Evolutionary conservation across 2,329 filamentous ascomycete genomes (phyloP).

Genomic region (Phyllosticta citriasiana): DNA sequence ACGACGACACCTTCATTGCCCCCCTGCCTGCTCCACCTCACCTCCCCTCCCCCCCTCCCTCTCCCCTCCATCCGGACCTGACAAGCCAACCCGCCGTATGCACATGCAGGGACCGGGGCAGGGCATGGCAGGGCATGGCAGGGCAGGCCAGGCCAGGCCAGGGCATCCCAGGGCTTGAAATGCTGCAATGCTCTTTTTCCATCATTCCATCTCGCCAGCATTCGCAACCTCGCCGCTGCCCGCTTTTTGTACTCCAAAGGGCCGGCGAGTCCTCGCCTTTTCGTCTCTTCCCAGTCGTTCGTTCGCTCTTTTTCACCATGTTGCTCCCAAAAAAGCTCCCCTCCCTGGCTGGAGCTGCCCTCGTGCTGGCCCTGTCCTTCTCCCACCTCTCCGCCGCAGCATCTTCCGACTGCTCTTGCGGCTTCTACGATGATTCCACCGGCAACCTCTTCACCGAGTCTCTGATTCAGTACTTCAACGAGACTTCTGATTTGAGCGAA

Average conservation of each 20-base stretch:
- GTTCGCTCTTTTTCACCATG: neutral
- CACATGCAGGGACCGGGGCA: neutral
- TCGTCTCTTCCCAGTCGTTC: constrained; percentile 3
- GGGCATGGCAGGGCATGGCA: neutral
- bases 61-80: neutral
- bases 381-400: neutral
- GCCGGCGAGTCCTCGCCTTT: constrained; percentile 8
- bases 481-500: constrained; percentile 29
- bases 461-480: constrained; percentile 43
- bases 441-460: constrained; percentile 36
- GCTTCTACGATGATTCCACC: constrained; percentile 33
- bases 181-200: constrained; percentile 3
- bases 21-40: neutral
- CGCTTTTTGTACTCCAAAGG: constrained; percentile 4
- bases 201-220: neutral
- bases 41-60: neutral
- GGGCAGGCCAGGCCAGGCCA: too few relatives aligned
- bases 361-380: constrained; percentile 4
- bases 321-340: neutral
- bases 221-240: constrained; percentile 6
- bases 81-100: neutral
- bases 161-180: neutral
- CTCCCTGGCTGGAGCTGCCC: neutral
- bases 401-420: constrained; percentile 31
- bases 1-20: neutral